These are phyloP conservation scores for Naganishia cerealis DNA, from an alignment of 1,284 basidiomycete genomes.

Conservation along the genomic window DNA sequence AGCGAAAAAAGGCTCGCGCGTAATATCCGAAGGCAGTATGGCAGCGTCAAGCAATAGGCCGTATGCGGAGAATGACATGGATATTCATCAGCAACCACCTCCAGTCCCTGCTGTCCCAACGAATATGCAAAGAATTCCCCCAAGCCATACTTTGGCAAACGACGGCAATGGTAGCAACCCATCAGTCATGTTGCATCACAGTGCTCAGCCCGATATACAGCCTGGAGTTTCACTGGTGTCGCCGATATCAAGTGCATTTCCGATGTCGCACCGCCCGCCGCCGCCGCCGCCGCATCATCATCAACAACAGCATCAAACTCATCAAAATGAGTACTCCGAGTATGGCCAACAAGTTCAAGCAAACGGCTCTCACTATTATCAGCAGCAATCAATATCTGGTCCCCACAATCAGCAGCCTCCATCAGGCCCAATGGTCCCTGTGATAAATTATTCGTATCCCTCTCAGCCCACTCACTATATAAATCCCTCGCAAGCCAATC, in stretches of 20 bases:
- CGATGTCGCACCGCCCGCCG: slow-evolving; percentile 9
- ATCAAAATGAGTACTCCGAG: slow-evolving; percentile 13
- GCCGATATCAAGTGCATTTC: slow-evolving; percentile 20
- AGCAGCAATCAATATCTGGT: slow-evolving; percentile 6
- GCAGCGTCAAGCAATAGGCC: not conserved
- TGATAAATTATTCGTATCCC: slow-evolving; percentile 19
- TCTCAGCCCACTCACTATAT: slow-evolving; percentile 3
- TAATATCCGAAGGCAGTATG: slow-evolving; percentile 21
- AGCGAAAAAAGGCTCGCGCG: slow-evolving; percentile 17
- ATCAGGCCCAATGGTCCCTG: slow-evolving; percentile 4
- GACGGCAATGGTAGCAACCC: not conserved
- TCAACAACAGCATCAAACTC: slow-evolving; percentile 13
- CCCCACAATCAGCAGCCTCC: slow-evolving; percentile 3
- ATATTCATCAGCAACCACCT: slow-evolving; percentile 11
- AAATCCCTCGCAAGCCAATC: slow-evolving; percentile 5
- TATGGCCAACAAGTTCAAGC: slow-evolving; percentile 8
- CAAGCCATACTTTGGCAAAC: not conserved
- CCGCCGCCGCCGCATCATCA: not conserved
- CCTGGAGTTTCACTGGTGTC: slow-evolving; percentile 24
- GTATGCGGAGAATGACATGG: slow-evolving; percentile 20
- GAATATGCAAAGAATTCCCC: slow-evolving; percentile 5
- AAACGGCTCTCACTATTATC: slow-evolving; percentile 11
- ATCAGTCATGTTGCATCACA: not conserved
- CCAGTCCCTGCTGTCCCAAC: slow-evolving; percentile 7
- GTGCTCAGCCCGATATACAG: slow-evolving; percentile 18